A percentile compares a stretch with the other conserved stretches of the same genome.
Evolutionary conservation across 306 rosid species (phyloP).

Genomic region (Medicago ruthenica): DNA sequence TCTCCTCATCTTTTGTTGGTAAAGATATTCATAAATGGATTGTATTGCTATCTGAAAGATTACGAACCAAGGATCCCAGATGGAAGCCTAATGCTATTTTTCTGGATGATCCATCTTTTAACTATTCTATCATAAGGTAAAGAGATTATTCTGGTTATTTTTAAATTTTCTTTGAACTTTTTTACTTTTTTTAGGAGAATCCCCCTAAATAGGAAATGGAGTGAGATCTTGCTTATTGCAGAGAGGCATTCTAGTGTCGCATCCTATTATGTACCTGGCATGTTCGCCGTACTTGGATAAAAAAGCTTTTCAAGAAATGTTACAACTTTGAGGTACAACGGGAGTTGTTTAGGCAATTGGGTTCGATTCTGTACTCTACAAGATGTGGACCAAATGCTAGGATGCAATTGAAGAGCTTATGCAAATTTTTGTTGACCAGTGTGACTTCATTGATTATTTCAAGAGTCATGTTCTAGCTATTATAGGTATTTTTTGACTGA

Average conservation of each 20-base stretch:
- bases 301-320: conserved; percentile 64
- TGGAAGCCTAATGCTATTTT: conserved; percentile 73
- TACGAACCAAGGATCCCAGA: conserved; percentile 65
- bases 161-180: background rate
- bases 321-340: conserved; percentile 69
- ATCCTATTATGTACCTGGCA: conserved; percentile 72
- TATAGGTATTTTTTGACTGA: conserved; percentile 59
- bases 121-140: conserved; percentile 67
- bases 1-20: conserved; percentile 62
- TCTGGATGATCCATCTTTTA: conserved; percentile 75
- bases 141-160: conserved; percentile 26
- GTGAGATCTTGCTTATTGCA: conserved; percentile 51
- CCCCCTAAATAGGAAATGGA: conserved; percentile 27
- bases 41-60: conserved; percentile 64
- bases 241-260: conserved; percentile 79
- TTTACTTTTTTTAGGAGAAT: conserved; percentile 19
- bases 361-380: conserved; percentile 69
- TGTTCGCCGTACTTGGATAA: conserved; percentile 74
- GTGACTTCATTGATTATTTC: conserved; percentile 72
- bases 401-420: conserved; percentile 75
- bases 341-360: conserved; percentile 70
- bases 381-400: conserved; percentile 62
- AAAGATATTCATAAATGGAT: conserved; percentile 74
- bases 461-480: conserved; percentile 65
- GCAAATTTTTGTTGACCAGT: conserved; percentile 84